phyloP scores from a whole-genome alignment of 2,329 filamentous ascomycete genomes.

The Neopestalotiopsis clavispora region DNA sequence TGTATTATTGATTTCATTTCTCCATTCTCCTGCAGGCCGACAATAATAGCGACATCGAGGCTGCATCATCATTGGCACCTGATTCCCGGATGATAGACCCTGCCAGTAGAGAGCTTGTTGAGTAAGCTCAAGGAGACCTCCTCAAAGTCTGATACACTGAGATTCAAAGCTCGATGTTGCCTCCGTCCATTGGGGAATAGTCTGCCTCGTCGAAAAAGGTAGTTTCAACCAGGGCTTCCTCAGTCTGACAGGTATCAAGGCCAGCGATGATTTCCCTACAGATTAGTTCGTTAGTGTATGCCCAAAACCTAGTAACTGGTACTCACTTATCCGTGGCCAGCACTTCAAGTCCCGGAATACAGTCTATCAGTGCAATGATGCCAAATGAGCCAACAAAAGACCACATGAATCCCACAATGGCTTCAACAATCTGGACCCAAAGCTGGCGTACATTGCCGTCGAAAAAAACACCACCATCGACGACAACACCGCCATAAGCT shows the following conservation, averaged over 20 bases:
- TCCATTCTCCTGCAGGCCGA: too few species aligned
- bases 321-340: constrained; percentile 56
- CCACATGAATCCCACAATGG: constrained; percentile 55
- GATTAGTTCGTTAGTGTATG: not conserved
- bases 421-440: constrained; percentile 55
- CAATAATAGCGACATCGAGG: too few species aligned
- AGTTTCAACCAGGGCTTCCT: constrained; percentile 47
- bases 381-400: constrained; percentile 52
- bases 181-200: constrained; percentile 26
- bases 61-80: too few species aligned
- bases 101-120: too few species aligned
- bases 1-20: too few species aligned
- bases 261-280: constrained; percentile 49
- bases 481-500: constrained; percentile 53
- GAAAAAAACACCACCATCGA: constrained; percentile 56
- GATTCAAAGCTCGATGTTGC: constrained; percentile 20
- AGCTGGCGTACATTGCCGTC: constrained; percentile 56
- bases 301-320: not conserved
- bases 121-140: not conserved
- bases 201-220: constrained; percentile 30
- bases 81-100: too few species aligned
- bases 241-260: constrained; percentile 55
- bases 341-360: constrained; percentile 56
- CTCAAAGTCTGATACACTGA: not conserved
- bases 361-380: constrained; percentile 56